Conservation (phyloP, 2,329 filamentous ascomycete species). For the Ceratocystis ficicola region DNA sequence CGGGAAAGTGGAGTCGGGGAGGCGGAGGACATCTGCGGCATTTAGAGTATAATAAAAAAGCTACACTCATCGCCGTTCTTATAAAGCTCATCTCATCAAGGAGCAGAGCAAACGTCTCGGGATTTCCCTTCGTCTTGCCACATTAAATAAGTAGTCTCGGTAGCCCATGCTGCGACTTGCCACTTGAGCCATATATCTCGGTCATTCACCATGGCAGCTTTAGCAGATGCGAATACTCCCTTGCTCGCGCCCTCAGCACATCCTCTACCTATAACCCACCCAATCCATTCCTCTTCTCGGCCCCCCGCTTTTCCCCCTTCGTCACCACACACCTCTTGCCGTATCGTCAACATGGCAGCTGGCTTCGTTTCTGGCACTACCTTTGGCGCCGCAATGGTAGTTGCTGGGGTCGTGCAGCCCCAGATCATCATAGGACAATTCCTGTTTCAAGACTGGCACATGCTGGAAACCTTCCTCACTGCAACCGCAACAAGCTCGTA, state of each 20-base stretch:
- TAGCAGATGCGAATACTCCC: not conserved
- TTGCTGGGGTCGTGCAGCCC: conserved; percentile 49
- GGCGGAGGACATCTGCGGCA: not conserved
- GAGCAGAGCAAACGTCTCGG: not conserved
- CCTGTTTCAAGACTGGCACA: conserved; percentile 49
- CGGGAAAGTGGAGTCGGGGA: not conserved
- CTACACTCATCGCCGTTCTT: not conserved
- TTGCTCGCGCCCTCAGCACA: not conserved
- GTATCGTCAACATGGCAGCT: conserved; percentile 25
- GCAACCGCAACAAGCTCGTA: conserved; percentile 52
- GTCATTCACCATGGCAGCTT: not conserved
- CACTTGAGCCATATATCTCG: not conserved
- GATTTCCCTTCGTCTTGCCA: not conserved
- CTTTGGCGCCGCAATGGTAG: conserved; percentile 50
- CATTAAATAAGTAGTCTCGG: not conserved
- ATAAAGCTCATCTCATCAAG: not conserved
- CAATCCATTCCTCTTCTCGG: not conserved
- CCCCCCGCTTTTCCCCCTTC: not conserved
- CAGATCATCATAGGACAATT: conserved; percentile 50
- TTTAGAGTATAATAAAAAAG: not conserved
- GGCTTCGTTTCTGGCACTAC: conserved; percentile 40
- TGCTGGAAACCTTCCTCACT: conserved; percentile 52
- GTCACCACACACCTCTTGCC: not conserved
- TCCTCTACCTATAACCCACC: not conserved
- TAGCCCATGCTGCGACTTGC: not conserved